These are phyloP conservation scores for Oryza rufipogon DNA, from an alignment of 176 grass and related monocot genomes.

Conservation along the genomic window DNA sequence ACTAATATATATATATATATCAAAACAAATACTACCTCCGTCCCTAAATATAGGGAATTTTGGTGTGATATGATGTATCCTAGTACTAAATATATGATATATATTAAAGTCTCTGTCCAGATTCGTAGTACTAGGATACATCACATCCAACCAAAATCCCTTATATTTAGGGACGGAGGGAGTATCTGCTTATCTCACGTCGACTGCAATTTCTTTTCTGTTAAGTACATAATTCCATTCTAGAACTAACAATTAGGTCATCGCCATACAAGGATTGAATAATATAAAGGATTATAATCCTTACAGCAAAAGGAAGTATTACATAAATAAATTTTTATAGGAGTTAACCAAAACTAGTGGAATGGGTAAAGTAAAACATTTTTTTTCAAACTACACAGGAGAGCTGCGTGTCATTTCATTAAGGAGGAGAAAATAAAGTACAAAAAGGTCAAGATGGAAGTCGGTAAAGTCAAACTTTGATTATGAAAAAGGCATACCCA, in stretches of 20 bases:
- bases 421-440: no score
- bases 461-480: conserved; percentile 20
- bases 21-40: neutral
- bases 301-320: neutral
- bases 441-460: no score
- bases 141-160: no score
- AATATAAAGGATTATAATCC: conserved; percentile 7
- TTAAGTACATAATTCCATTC: conserved; percentile 4
- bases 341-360: conserved; percentile 17
- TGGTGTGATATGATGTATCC: no score
- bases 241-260: neutral
- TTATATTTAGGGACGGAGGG: no score
- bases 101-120: no score
- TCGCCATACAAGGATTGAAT: conserved; percentile 4
- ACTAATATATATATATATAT: conserved; percentile 13
- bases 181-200: neutral
- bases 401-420: no score
- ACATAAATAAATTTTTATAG: conserved; percentile 3
- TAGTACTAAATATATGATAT: no score
- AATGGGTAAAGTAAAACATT: conserved; percentile 20
- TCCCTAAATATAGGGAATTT: no score
- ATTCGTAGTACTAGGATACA: no score
- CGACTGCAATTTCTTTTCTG: conserved; percentile 15
- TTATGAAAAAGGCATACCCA: conserved; percentile 48
- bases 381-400: no score